These are phyloP conservation scores for Drosera spatulata DNA, from an alignment of 179 eudicot species.

Conservation along the genomic window DNA sequence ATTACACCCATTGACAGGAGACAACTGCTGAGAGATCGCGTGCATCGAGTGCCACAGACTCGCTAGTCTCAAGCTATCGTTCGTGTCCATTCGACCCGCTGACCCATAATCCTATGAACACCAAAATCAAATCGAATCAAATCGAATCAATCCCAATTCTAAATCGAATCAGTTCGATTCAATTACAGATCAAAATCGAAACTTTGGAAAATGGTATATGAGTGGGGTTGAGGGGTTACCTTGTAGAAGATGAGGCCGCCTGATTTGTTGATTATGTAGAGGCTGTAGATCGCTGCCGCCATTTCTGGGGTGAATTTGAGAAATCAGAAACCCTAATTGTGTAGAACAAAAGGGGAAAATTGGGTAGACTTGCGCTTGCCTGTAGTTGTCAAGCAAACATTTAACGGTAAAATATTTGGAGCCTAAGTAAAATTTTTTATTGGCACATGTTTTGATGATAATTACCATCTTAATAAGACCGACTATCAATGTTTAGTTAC, in stretches of 20 bases:
- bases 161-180: too few species aligned
- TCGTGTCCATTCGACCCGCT: conserved; percentile 89
- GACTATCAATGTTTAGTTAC: too few species aligned
- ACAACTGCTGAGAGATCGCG: conserved; percentile 87
- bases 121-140: background rate
- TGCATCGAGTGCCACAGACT: conserved; percentile 97
- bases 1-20: conserved; percentile 54
- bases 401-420: too few species aligned
- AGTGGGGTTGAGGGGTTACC: conserved; percentile 16
- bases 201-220: background rate
- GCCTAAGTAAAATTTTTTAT: too few species aligned
- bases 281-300: conserved; percentile 45
- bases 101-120: conserved; percentile 76
- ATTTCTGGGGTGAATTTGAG: too few species aligned
- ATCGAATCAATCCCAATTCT: background rate
- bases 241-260: conserved; percentile 72
- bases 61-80: conserved; percentile 84
- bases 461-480: too few species aligned
- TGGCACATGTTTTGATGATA: too few species aligned
- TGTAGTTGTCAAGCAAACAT: too few species aligned
- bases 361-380: too few species aligned
- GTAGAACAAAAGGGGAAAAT: too few species aligned
- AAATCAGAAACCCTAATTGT: too few species aligned
- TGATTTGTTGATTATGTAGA: conserved; percentile 65
- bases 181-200: background rate